Evolutionary conservation across 2,329 filamentous ascomycete genomes (phyloP), one percentile per base, ranked within the genome.

Genomic region (Penicillium sp.): DNA sequence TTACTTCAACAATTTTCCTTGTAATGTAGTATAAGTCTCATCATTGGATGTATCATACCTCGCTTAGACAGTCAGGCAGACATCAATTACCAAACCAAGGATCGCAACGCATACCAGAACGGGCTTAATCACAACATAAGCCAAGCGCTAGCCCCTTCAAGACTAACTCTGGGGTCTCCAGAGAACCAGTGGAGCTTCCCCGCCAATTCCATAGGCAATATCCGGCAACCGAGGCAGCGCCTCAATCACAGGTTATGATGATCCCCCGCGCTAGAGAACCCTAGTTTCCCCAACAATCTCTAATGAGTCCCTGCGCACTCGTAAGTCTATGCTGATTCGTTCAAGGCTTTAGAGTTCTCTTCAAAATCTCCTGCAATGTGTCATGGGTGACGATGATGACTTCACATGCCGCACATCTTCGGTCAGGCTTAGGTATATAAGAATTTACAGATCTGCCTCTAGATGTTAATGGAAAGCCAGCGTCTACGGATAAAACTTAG

Each of bases 101-200:
- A n/a, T 42, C 37, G 37, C 37, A 42, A 42, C 37, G 9, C 19
- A 42, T 42, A 42, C 37, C 37, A 42, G 7, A 42, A 42, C 9
- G 19, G 37, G 37, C 37, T n/a, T 42, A 21, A 42, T 42, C 37
- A 42, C 37, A n/a, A 5, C 2, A 27, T 11, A 2, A 19, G 19
- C 7, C 14, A 37, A 19, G n/a, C 33, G n/a, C 13, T 42, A 21
- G 10, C 19, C 19, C 37, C 19, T 37, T 37, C 35, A 37, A 42
- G 37, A 13, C 37, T 21, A 42, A 10, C 22, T 42, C 37, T 39
- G 22, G 48, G 48, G 22, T 19, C 22, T 24, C 22, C 39, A 22
- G 49, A 33, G 24, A 46, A 45, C n/a, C 27, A 52, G 50, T 52
- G 50, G 50, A 52, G 42, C 42, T 45, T 14, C 50, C 50, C 50